Percentiles rank a stretch among this genome's conserved stretches.
Conservation (phyloP, 2,329 filamentous ascomycete species). For the Grosmannia huntii region DNA sequence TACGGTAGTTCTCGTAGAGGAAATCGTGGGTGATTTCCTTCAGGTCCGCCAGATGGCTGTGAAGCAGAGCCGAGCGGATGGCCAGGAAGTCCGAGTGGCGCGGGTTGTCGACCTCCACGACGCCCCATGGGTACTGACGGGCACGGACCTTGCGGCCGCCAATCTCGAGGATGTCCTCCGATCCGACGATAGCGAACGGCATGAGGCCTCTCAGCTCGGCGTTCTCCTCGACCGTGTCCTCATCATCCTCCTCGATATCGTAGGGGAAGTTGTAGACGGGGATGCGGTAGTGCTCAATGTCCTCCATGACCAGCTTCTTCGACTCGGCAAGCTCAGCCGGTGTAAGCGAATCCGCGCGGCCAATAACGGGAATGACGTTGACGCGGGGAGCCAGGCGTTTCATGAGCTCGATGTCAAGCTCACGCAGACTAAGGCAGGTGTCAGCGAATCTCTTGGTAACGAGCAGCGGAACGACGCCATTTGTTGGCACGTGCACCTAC, state of each 20-base stretch:
- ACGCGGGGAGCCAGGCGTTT: conserved; percentile 95
- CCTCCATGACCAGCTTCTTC: conserved; percentile 99
- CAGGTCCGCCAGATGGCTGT: conserved; percentile 94
- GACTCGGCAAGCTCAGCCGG: conserved; percentile 94
- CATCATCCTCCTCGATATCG: conserved; percentile 98
- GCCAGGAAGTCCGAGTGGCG: conserved; percentile 97
- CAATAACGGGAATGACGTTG: conserved; percentile 98
- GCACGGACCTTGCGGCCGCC: conserved; percentile 85
- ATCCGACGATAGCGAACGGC: conserved; percentile 98
- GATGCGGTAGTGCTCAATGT: conserved; percentile 99
- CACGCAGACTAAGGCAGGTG: conserved; percentile 57
- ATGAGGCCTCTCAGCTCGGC: conserved; percentile 93
- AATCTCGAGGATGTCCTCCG: conserved; percentile 89
- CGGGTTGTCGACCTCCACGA: conserved; percentile 98
- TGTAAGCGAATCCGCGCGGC: conserved; percentile 94
- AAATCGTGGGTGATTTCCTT: conserved; percentile 99
- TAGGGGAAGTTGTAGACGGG: conserved; percentile 99
- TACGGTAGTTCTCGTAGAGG: conserved; percentile 99
- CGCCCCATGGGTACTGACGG: conserved; percentile 96
- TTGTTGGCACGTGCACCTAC: conserved; percentile 32
- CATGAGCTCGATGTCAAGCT: conserved; percentile 99
- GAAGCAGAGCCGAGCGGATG: conserved; percentile 88
- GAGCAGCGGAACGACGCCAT: too few species aligned
- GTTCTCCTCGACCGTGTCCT: conserved; percentile 98
- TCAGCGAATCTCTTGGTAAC: conserved; percentile 7